phyloP scores from a whole-genome alignment of 2,329 filamentous ascomycete species.

The Paraphaeosphaeria sporulosa region DNA sequence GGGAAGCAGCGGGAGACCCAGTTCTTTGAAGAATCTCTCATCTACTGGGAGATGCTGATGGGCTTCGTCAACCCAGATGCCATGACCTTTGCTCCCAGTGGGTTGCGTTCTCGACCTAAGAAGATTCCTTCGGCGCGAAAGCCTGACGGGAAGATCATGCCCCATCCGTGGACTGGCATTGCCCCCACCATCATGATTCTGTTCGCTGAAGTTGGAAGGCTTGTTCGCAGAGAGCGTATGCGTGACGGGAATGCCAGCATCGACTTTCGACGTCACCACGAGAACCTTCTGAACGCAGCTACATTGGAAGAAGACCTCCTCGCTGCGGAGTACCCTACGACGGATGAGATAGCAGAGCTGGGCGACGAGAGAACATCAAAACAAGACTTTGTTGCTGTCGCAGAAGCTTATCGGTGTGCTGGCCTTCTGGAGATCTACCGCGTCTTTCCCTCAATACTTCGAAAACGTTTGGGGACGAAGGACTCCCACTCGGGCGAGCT shows the following conservation, averaged over 20 bases:
- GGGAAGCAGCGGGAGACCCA: slow-evolving; percentile 49
- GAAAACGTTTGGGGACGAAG: slow-evolving; percentile 50
- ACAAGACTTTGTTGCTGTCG: slow-evolving; percentile 61
- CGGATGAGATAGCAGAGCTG: slow-evolving; percentile 58
- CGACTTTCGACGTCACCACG: slow-evolving; percentile 40
- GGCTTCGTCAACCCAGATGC: slow-evolving; percentile 60
- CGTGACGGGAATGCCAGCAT: slow-evolving; percentile 36
- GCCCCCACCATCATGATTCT: slow-evolving; percentile 55
- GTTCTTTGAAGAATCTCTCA: slow-evolving; percentile 64
- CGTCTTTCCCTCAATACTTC: slow-evolving; percentile 60
- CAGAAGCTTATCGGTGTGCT: slow-evolving; percentile 61
- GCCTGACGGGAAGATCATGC: slow-evolving; percentile 47
- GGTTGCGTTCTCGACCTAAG: slow-evolving; percentile 30
- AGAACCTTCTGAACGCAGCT: slow-evolving; percentile 48
- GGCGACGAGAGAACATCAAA: slow-evolving; percentile 62
- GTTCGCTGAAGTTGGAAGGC: slow-evolving; percentile 56
- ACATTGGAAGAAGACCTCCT: slow-evolving; percentile 59
- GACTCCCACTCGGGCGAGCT: slow-evolving; percentile 30
- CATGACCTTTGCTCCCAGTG: slow-evolving; percentile 42
- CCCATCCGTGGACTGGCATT: slow-evolving; percentile 60
- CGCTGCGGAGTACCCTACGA: slow-evolving; percentile 55
- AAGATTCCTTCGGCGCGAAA: slow-evolving; percentile 33
- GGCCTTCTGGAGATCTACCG: slow-evolving; percentile 64
- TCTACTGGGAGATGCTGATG: slow-evolving; percentile 67
- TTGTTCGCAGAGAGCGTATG: slow-evolving; percentile 50